Evolutionary conservation across 129 eudicot genomes (phyloP), one percentile per base, ranked within the genome.

Genomic region (sunflower (Helianthus annuus)): DNA sequence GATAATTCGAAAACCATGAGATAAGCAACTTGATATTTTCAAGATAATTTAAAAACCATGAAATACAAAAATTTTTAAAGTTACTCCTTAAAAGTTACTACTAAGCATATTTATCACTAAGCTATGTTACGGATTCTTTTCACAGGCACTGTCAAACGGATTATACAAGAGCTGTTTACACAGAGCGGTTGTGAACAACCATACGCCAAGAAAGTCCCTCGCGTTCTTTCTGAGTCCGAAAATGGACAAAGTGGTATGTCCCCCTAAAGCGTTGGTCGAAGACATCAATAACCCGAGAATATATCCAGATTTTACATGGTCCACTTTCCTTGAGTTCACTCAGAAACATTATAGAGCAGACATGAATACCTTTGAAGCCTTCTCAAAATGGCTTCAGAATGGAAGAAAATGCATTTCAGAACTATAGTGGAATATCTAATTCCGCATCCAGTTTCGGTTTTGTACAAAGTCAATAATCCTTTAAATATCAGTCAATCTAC

Each of bases 241-340:
- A 72, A 73, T 70, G 80, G 88, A 88, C 81, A 88, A 79, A 59
- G 74, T 88, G 16, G 79, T 91, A 16, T 73, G 80, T 38, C 83
- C 96, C 2, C 97, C 97, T 66, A 75, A 83, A 73, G 85, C 80
- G 22, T 67, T 91, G 81, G 58, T 86, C 11, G 61, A 71, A 34
- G 61, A 59, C 27, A 36, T 61, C 5, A 78, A 73, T 29, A 52
- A 64, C 34, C 73, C 72, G 51, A 86, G 97, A 72, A 40, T 64
- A 16, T 91, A 78, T 77, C 97, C 90, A 14, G 97, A 91, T 71
- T 91, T 91, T 79, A 91, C 96, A 29, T 91, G 97, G 97, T 84
- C 85, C 10, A 54, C 83, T 53, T 78, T 91, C 10, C 87, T 88
- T 8, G 88, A 84, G 48, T 91, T 91, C 83, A 91, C 96, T 0